Evolutionary conservation across 192 early-diverging fungal species (phyloP).

Genomic region (Jimgerdemannia flammicorona): DNA sequence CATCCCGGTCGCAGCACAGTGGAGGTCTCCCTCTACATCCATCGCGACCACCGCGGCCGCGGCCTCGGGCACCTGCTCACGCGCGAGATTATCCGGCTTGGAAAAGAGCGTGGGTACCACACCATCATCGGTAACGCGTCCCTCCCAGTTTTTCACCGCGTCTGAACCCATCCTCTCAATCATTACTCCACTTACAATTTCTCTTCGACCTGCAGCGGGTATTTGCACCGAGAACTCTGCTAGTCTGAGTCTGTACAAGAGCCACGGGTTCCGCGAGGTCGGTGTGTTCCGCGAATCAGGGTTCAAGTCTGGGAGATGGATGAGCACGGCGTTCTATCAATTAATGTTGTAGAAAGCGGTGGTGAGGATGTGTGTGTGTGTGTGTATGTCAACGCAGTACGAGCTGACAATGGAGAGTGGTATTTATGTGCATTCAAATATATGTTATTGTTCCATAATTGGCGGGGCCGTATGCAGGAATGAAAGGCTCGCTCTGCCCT

Average conservation of each 20-base stretch:
- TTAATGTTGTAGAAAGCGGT: conserved; percentile 29
- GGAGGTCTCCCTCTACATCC: conserved; percentile 50
- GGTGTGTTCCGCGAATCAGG: conserved; percentile 49
- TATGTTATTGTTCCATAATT: no score
- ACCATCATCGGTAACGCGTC: conserved; percentile 50
- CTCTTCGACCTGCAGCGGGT: conserved; percentile 19
- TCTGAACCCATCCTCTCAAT: no score
- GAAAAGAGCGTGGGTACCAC: conserved; percentile 33
- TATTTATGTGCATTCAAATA: no score
- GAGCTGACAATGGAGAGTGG: no score
- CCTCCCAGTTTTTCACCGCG: no score
- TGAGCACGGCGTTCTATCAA: conserved; percentile 48
- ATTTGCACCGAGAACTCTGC: conserved; percentile 42
- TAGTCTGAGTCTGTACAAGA: conserved; percentile 30
- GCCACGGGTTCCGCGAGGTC: conserved; percentile 40
- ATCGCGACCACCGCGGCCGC: conserved; percentile 37
- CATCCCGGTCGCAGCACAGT: conserved; percentile 28
- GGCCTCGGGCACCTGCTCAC: conserved; percentile 38
- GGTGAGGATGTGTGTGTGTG: no score
- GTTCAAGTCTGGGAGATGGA: conserved; percentile 50
- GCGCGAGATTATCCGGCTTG: conserved; percentile 32
- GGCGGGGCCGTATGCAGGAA: no score
- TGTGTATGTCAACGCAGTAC: no score
- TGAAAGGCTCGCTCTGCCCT: no score
- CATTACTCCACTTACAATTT: no score